Evolutionary conservation across 768 basidiomycete genomes (phyloP), one percentile per base, ranked within the genome.

Genomic region (Trametes cingulata): DNA sequence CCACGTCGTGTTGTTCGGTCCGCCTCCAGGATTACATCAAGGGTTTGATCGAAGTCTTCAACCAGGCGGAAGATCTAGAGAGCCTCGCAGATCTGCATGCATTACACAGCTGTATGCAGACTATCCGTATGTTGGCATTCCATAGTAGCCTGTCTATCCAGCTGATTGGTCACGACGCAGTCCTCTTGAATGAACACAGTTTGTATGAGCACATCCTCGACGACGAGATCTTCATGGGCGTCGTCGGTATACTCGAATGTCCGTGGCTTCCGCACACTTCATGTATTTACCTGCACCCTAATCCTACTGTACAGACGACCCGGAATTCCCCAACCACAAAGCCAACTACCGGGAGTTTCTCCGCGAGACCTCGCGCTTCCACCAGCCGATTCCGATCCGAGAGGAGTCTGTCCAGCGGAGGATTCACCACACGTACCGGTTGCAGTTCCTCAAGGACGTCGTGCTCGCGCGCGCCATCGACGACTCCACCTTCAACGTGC

Each of bases 201-300:
- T 84, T 99, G 72, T 95, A 95, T 72, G 96, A 99, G 75, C 91
- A 95, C 71, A 90, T 99, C 64, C 82, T 98, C 39, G 88, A 93
- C 56, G 95, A 98, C 68, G 91, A 95, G 37, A 76, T 94, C 53
- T 98, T 97, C 75, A 84, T 90, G 64, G 94, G 93, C 49, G 91
- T 98, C 48, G 85, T 95, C 41, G 95, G 95, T 46, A 96, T 98
- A 81, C 85, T 99, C 63, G 97, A 99, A 81, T 99, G 95, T 96
- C 63, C 58, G 92, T 65, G 62, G 49, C 52, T 45, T 49, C 35
- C 22, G 37, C 24, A 42, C 19, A 40, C 6, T 42, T 42, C 56
- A 53, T 58, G 53, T 63, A 56, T 24, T 17, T 33, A 43, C 43
- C 52, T 7, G 14, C 43, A 62, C 49, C 69, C 66, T 61, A 53